A percentile compares a stretch with the other conserved stretches of the same genome.
Conservation (phyloP, 371 early-diverging fungal species). For the Smittium mucronatum region DNA sequence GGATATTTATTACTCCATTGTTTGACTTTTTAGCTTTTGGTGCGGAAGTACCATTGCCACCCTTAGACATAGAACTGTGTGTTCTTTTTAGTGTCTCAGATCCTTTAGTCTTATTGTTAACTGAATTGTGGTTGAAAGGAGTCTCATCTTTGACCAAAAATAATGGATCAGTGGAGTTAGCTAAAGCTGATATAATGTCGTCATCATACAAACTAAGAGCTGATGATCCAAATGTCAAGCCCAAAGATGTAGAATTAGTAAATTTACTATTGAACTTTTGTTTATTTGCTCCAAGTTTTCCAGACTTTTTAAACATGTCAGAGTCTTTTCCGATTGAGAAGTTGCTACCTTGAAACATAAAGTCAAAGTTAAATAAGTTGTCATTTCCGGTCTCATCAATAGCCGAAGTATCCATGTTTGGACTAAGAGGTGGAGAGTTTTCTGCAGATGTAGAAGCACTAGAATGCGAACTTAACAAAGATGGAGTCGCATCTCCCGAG, state of each 20-base stretch:
- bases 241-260: constrained; percentile 1
- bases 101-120: not conserved
- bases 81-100: not conserved
- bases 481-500: not conserved
- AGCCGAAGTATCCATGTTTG: constrained; percentile 2
- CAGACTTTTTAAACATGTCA: not conserved
- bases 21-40: constrained; percentile 6
- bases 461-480: not conserved
- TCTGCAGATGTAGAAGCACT: constrained; percentile 3
- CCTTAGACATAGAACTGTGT: not conserved
- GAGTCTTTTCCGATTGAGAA: not conserved
- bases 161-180: constrained; percentile 32
- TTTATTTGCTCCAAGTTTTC: not conserved
- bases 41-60: not conserved
- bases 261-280: not conserved
- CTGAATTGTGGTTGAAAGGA: not conserved
- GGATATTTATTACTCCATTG: constrained; percentile 26
- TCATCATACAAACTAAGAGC: constrained; percentile 32
- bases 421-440: constrained; percentile 13
- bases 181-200: constrained; percentile 33
- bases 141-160: constrained; percentile 15
- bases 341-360: not conserved
- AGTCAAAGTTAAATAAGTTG: not conserved
- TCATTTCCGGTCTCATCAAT: not conserved
- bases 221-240: constrained; percentile 18